phyloP scores from a whole-genome alignment of 805 yeast species.

The Candida tallmaniae region DNA sequence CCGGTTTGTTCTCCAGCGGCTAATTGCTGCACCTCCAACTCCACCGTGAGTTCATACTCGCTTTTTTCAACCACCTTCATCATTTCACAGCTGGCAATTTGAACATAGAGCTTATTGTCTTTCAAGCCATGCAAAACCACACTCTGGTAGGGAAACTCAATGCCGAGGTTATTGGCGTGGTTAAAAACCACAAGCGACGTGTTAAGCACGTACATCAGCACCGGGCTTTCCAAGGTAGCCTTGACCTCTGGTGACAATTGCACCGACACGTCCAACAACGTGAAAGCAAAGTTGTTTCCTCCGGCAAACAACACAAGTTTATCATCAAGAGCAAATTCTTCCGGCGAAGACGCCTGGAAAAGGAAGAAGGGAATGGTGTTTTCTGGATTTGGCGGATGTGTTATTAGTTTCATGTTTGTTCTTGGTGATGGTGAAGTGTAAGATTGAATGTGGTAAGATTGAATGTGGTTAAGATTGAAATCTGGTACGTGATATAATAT shows the following conservation, averaged over 20 bases:
- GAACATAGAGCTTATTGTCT: conserved; percentile 24
- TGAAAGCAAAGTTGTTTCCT: conserved; percentile 16
- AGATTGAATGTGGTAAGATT: too few species aligned
- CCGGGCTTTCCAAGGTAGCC: background rate
- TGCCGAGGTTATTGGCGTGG: conserved; percentile 16
- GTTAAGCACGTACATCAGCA: conserved; percentile 30
- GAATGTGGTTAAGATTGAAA: too few species aligned
- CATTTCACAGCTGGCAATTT: conserved; percentile 22
- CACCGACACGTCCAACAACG: conserved; percentile 9
- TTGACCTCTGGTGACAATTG: conserved; percentile 6
- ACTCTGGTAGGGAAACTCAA: conserved; percentile 32
- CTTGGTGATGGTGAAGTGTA: too few species aligned
- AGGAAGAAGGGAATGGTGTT: conserved; percentile 32
- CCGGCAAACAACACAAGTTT: conserved; percentile 40
- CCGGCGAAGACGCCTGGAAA: conserved; percentile 37
- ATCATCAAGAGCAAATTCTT: conserved; percentile 33
- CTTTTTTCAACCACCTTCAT: conserved; percentile 1
- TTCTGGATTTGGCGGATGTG: conserved; percentile 33
- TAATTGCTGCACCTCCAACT: conserved; percentile 3
- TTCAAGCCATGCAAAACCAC: conserved; percentile 31
- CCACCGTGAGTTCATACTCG: conserved; percentile 5
- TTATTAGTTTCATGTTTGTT: conserved; percentile 1
- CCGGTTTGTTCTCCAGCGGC: conserved; percentile 1
- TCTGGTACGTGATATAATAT: too few species aligned
- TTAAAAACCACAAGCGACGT: conserved; percentile 31